Evolutionary conservation across 2,329 filamentous ascomycete species (phyloP), one percentile per base, ranked within the genome.

Genomic region (Fusarium oxysporum): DNA sequence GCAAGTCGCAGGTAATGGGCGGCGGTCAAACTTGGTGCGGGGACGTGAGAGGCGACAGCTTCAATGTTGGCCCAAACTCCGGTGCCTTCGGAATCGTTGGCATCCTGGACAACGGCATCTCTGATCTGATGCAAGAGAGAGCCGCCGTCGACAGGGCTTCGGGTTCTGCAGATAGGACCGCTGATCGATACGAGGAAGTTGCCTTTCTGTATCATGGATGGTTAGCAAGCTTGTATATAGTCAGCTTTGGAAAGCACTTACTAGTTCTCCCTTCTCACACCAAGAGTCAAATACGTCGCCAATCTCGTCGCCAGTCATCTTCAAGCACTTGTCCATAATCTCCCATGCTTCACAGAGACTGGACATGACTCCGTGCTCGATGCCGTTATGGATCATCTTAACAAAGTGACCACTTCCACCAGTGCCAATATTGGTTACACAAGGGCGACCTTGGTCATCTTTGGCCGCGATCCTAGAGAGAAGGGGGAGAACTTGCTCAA

Each of bases 371-470:
- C 90, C 91, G 68, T 92, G 90, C 77, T 93, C 91, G 68, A 93
- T 93, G 2, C 91, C 91, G 71, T 93, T 93, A 78, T 93, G 92
- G 8, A 93, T 86, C 91, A 93, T 93, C 83, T 94, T 93, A 44
- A 93, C 90, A 76, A 91, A 93, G 78, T 93, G 91, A 0, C 92
- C 92, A 3, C 88, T 86, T 3, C 91, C 91, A 0, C 88, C 88
- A 4, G 87, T 86, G 0, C 92, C 91, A 51, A 91, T 85, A 32
- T 86, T 84, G 1, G 83, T 87, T 1, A 92, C 89, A 73, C 91
- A 93, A 2, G 90, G 86, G 16, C 84, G 86, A 2, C 89, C 89
- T 40, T 82, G 82, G 1, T 59, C 63, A 62, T 91, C 90, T 74
- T 91, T 92, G 2, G 91, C 91, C 0, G 91, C 87, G 50, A 92